These are phyloP conservation scores for Perkinsela sp. DNA, from an alignment of 208 protist genomes.

Conservation along the genomic window DNA sequence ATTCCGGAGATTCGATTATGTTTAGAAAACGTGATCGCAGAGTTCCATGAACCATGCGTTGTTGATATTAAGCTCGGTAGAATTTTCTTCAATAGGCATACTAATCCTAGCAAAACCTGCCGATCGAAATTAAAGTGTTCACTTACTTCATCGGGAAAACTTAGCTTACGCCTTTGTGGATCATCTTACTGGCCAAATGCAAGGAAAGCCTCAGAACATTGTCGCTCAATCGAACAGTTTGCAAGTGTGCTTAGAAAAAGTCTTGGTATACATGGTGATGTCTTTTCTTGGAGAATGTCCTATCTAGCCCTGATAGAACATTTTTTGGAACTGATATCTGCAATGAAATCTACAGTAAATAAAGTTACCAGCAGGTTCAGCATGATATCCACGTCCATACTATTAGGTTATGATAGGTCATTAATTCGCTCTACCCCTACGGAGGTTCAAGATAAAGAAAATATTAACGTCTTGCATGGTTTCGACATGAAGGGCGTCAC, in stretches of 20 bases:
- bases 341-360: not conserved
- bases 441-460: too few species aligned
- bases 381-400: not conserved
- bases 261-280: not conserved
- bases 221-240: not conserved
- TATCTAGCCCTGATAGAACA: not conserved
- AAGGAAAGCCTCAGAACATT: not conserved
- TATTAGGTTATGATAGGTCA: not conserved
- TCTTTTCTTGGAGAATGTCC: not conserved
- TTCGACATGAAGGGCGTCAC: too few species aligned
- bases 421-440: not conserved
- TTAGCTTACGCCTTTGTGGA: not conserved
- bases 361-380: not conserved
- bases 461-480: too few species aligned
- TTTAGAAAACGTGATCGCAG: not conserved
- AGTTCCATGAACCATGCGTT: not conserved
- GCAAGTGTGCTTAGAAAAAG: not conserved
- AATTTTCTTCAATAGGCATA: not conserved
- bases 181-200: not conserved
- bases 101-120: not conserved
- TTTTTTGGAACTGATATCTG: not conserved
- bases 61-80: not conserved
- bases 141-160: not conserved
- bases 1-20: not conserved
- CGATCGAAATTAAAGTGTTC: not conserved